Evolutionary conservation across 2,329 filamentous ascomycete genomes (phyloP).

Genomic region (Ophiostoma perfectum): DNA sequence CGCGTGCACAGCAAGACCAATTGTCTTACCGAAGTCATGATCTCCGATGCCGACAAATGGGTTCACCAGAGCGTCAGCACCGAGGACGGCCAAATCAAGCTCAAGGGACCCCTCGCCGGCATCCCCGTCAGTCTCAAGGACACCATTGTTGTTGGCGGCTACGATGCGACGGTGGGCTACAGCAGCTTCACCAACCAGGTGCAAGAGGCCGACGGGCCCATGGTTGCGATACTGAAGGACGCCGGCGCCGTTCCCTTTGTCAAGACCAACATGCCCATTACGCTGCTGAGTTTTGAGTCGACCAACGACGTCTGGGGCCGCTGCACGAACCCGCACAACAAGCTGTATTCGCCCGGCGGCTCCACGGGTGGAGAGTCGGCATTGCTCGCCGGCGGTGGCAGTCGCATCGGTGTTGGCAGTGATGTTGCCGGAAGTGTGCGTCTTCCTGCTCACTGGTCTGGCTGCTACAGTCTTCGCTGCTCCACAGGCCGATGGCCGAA

Average conservation of each 20-base stretch:
- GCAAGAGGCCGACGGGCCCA: slow-evolving; percentile 29
- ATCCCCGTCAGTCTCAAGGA: slow-evolving; percentile 48
- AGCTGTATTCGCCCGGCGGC: slow-evolving; percentile 33
- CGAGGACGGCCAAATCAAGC: slow-evolving; percentile 48
- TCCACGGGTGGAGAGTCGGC: slow-evolving; percentile 39
- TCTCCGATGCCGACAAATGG: slow-evolving; percentile 74
- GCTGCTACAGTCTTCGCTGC: slow-evolving; percentile 33
- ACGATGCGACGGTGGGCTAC: slow-evolving; percentile 35
- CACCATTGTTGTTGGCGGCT: slow-evolving; percentile 41
- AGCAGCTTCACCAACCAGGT: slow-evolving; percentile 23
- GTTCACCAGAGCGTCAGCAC: slow-evolving; percentile 30
- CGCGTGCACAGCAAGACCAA: slow-evolving; percentile 83
- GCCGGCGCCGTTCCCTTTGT: slow-evolving; percentile 42
- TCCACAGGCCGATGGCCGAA: slow-evolving; percentile 30
- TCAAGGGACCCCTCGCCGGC: slow-evolving; percentile 47
- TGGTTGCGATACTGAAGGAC: slow-evolving; percentile 31
- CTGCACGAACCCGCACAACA: slow-evolving; percentile 36
- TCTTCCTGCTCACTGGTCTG: slow-evolving; percentile 33
- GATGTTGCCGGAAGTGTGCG: slow-evolving; percentile 32
- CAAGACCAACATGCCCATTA: slow-evolving; percentile 33
- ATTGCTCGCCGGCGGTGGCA: slow-evolving; percentile 33
- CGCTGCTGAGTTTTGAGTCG: slow-evolving; percentile 31
- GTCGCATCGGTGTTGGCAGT: slow-evolving; percentile 35
- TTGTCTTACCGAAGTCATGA: slow-evolving; percentile 80
- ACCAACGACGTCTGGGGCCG: slow-evolving; percentile 36